Evolutionary conservation across 2,329 filamentous ascomycete species (phyloP), one percentile per base, ranked within the genome.

Genomic region (Phyllosticta citriasiana): DNA sequence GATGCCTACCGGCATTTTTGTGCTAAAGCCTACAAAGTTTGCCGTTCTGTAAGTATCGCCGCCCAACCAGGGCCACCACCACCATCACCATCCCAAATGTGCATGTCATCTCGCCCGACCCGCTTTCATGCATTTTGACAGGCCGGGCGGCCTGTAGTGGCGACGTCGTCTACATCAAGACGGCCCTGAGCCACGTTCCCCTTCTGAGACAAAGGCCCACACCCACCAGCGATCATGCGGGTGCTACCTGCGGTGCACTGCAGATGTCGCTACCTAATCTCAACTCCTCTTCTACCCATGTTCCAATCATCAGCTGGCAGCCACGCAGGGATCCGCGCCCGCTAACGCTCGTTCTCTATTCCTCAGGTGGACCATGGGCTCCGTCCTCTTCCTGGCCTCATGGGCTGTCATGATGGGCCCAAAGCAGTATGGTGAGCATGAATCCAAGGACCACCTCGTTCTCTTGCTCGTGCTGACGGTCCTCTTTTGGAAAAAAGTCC

Each of bases 381-480:
- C 93, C 56, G 72, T 89, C 56, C 82, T 99, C 66, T 97, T 97
- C 79, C 82, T 97, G 69, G 84, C 85, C 67, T 96, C 92, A 67
- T 99, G 94, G 83, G 91, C 91, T 26, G 90, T 93, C 67, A 84
- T 97, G 77, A 96, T 97, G 89, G 94, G 94, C 60, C 92, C 90
- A 40, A 81, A 86, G 77, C 82, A 85, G 67, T 99, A 97, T 74
- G 74, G 78, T 78, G 70, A 74, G 76, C 59, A 47, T 52, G 54
- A 30, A 30, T 60, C 59, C 8, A 22, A 58, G 55, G 57, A 62
- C 59, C 60, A 63, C 63, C 56, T 58, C 55, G 57, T 63, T 56
- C 30, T 10, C 47, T 22, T 27, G 40, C 25, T 40, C 33, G 33
- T 10, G 33, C 33, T 40, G 33, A 40, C 33, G 14, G 14, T 40